These are phyloP conservation scores for Debaryomycetaceae sp. DNA, from an alignment of 1,139 yeast species.

Conservation along the genomic window DNA sequence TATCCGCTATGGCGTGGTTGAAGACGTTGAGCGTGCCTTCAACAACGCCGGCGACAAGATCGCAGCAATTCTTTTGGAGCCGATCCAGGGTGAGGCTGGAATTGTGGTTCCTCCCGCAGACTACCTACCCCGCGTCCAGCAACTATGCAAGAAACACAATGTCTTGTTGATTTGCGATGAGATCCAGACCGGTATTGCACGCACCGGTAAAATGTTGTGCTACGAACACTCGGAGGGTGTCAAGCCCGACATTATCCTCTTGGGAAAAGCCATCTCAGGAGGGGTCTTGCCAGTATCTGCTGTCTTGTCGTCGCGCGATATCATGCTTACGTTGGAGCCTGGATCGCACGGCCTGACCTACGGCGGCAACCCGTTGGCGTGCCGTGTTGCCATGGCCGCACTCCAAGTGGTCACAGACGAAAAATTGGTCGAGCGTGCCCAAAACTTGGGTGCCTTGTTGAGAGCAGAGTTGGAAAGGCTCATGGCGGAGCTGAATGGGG, in stretches of 20 bases:
- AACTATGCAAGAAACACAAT: conserved; percentile 72
- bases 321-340: conserved; percentile 84
- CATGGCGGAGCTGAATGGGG: conserved; percentile 51
- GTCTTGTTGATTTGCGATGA: conserved; percentile 89
- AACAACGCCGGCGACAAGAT: conserved; percentile 78
- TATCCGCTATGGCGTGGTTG: conserved; percentile 72
- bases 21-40: conserved; percentile 78
- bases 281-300: conserved; percentile 92
- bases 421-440: conserved; percentile 71
- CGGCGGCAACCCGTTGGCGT: conserved; percentile 96
- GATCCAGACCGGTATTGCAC: conserved; percentile 94
- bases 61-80: conserved; percentile 88
- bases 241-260: conserved; percentile 74
- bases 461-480: conserved; percentile 56
- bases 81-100: conserved; percentile 98
- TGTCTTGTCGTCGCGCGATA: conserved; percentile 75
- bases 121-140: conserved; percentile 64
- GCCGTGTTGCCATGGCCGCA: conserved; percentile 92
- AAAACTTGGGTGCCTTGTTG: conserved; percentile 58
- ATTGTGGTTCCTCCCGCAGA: conserved; percentile 86
- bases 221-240: conserved; percentile 76
- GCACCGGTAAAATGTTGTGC: conserved; percentile 92
- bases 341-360: conserved; percentile 98
- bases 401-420: conserved; percentile 84
- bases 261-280: conserved; percentile 94